Conservation (phyloP, 768 basidiomycete species). For the Trametes cubensis region DNA sequence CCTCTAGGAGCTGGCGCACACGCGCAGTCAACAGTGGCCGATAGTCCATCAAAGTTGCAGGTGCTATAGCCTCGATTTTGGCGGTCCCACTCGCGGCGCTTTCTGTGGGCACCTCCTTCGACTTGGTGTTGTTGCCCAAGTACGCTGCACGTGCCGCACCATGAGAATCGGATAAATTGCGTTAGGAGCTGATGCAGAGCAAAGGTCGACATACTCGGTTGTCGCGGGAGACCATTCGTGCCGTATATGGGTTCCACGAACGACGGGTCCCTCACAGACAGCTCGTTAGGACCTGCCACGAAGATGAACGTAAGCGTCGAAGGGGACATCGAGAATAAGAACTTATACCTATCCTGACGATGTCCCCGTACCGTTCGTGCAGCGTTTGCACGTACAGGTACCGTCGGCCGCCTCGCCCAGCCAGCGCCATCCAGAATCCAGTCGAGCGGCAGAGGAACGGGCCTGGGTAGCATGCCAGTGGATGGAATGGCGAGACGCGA, state of each 20-base stretch:
- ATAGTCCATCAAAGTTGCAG: constrained; percentile 48
- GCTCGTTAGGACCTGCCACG: constrained; percentile 24
- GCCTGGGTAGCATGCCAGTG: too few species aligned
- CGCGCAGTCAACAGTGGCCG: constrained; percentile 42
- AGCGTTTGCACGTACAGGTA: constrained; percentile 35
- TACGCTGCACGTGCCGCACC: too few species aligned
- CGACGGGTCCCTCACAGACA: constrained; percentile 13
- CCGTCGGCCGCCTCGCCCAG: constrained; percentile 1
- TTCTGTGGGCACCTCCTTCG: too few species aligned
- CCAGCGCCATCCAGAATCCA: too few species aligned
- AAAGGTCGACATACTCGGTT: constrained; percentile 41
- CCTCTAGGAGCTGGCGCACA: constrained; percentile 44
- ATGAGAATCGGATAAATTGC: constrained; percentile 36
- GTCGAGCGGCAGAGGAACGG: too few species aligned
- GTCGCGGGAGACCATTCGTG: constrained; percentile 44
- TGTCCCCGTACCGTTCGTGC: constrained; percentile 42
- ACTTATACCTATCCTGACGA: constrained; percentile 40
- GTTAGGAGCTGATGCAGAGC: too few species aligned
- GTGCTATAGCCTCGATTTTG: too few species aligned
- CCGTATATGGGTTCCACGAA: not conserved
- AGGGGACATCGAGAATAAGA: too few species aligned
- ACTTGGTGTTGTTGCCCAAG: too few species aligned
- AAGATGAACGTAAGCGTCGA: too few species aligned
- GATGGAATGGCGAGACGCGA: too few species aligned
- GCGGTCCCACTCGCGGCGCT: too few species aligned